Conservation (phyloP, 441 rosid species). For the Corymbia citriodora region DNA sequence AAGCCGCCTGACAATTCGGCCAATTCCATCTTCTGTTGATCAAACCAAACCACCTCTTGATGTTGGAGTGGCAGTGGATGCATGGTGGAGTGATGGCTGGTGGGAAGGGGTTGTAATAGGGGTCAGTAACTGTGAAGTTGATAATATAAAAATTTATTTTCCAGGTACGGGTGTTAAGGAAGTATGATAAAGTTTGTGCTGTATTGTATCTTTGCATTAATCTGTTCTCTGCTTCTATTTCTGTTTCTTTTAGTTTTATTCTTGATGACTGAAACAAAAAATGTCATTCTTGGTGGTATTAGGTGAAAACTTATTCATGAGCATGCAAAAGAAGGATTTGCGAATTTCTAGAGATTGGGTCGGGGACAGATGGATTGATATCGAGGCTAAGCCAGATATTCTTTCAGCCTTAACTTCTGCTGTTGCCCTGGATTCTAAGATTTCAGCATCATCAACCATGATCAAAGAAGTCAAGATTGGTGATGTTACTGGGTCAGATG, state of each 20-base stretch:
- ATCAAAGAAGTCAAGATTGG: constrained; percentile 33
- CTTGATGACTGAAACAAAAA: neutral
- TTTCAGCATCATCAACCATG: constrained; percentile 29
- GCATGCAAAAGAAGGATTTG: constrained; percentile 43
- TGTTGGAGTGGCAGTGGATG: constrained; percentile 82
- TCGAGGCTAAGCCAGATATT: constrained; percentile 55
- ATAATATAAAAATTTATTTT: constrained; percentile 52
- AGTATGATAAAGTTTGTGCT: neutral
- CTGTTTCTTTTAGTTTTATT: neutral
- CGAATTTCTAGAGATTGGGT: constrained; percentile 85
- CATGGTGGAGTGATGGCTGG: constrained; percentile 99
- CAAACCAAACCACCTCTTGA: constrained; percentile 23
- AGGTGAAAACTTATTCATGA: constrained; percentile 73
- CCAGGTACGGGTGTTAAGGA: constrained; percentile 51
- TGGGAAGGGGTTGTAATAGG: constrained; percentile 89
- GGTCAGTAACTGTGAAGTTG: constrained; percentile 18
- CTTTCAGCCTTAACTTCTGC: constrained; percentile 42
- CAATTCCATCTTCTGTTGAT: constrained; percentile 40
- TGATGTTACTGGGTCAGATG: constrained; percentile 9
- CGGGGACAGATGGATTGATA: constrained; percentile 67
- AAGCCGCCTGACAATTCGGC: constrained; percentile 72
- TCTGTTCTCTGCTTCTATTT: neutral
- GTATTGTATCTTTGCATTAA: neutral
- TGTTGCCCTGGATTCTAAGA: constrained; percentile 36
- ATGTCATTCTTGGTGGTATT: constrained; percentile 14